phyloP scores from a whole-genome alignment of 176 grass and related monocot genomes.

The Zea mays region DNA sequence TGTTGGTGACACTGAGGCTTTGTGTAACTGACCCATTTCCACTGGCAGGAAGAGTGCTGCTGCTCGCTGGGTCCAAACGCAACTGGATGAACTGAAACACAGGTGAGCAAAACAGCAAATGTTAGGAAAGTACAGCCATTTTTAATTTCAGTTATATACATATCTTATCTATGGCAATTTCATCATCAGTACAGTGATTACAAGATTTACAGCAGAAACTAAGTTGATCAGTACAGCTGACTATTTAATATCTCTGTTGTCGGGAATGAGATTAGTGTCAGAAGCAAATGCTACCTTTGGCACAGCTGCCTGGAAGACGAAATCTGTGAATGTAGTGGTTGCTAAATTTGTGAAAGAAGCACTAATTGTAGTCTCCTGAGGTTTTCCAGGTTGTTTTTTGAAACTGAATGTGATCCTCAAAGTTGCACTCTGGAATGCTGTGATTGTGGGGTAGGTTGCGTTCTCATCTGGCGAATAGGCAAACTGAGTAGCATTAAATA shows the following conservation, averaged over 20 bases:
- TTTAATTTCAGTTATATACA: neutral
- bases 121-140: neutral
- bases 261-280: neutral
- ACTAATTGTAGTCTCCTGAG: conserved; percentile 70
- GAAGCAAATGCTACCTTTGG: conserved; percentile 69
- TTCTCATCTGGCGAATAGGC: conserved; percentile 47
- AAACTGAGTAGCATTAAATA: conserved; percentile 31
- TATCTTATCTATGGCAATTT: neutral
- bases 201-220: conserved; percentile 12
- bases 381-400: conserved; percentile 73
- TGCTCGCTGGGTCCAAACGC: conserved; percentile 79
- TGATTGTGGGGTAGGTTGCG: conserved; percentile 59
- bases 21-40: conserved; percentile 77
- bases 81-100: conserved; percentile 84
- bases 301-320: conserved; percentile 96
- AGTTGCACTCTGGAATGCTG: conserved; percentile 84
- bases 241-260: neutral
- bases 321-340: conserved; percentile 69
- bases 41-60: conserved; percentile 63
- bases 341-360: conserved; percentile 86
- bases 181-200: conserved; percentile 17
- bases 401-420: conserved; percentile 84
- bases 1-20: conserved; percentile 83
- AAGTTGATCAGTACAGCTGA: neutral
- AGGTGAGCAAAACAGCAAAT: conserved; percentile 17